Evolutionary conservation across 2,329 filamentous ascomycete species (phyloP).

Genomic region (Trichophyton verrucosum): DNA sequence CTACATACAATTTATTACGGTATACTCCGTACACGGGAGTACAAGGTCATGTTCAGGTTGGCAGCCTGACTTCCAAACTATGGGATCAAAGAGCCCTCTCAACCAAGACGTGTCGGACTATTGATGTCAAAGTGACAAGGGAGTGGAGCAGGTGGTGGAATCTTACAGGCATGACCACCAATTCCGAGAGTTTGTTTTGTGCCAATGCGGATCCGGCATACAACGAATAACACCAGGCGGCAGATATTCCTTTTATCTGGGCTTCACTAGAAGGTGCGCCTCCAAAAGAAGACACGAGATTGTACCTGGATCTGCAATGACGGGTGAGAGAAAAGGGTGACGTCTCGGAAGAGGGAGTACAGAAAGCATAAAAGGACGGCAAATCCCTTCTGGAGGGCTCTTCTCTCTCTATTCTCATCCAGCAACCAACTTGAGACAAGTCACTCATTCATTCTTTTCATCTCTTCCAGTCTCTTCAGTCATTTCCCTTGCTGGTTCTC

Average conservation of each 20-base stretch:
- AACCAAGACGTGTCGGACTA: not conserved
- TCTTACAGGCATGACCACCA: not conserved
- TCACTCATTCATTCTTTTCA: not conserved
- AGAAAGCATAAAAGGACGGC: not conserved
- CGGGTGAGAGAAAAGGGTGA: not conserved
- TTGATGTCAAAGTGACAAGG: not conserved
- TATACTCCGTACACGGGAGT: not conserved
- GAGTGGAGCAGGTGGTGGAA: not conserved
- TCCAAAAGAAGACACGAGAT: not conserved
- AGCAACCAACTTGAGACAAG: slow-evolving; percentile 3
- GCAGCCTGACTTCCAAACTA: not conserved
- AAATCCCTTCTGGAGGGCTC: not conserved
- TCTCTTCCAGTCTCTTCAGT: not conserved
- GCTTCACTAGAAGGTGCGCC: not conserved
- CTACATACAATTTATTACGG: too few relatives aligned
- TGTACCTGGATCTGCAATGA: not conserved
- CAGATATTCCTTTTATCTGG: not conserved
- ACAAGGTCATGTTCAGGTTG: not conserved
- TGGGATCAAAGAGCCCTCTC: not conserved
- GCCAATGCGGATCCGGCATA: not conserved
- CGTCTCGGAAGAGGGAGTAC: not conserved
- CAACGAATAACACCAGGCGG: not conserved
- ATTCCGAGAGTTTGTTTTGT: not conserved
- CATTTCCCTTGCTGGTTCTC: not conserved
- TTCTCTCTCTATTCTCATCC: not conserved